These are phyloP conservation scores for Candida yuanshanica DNA, from an alignment of 805 yeast genomes.

Conservation along the genomic window DNA sequence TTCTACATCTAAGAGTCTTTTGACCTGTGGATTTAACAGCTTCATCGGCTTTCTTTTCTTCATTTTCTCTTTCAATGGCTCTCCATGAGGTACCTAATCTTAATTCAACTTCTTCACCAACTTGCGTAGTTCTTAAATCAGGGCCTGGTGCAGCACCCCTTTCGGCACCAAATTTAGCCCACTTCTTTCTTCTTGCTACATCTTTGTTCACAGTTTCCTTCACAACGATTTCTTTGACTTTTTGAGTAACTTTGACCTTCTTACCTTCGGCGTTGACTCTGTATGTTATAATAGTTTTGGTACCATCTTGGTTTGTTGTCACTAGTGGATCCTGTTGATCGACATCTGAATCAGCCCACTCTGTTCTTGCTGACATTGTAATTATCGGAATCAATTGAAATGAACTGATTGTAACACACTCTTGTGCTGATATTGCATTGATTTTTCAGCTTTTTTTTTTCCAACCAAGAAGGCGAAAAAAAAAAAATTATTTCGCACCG, in stretches of 20 bases:
- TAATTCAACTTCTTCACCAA: conserved; percentile 78
- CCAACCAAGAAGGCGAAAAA: neutral
- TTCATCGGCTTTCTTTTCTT: conserved; percentile 43
- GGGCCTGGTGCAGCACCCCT: conserved; percentile 74
- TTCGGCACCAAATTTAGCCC: conserved; percentile 88
- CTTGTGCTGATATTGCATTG: neutral
- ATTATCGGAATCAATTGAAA: neutral
- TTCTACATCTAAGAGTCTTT: conserved; percentile 66
- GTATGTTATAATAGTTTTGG: conserved; percentile 80
- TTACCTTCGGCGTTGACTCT: conserved; percentile 72
- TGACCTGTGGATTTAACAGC: conserved; percentile 41
- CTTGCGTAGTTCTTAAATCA: conserved; percentile 78
- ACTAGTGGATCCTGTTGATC: conserved; percentile 72
- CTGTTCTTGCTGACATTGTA: conserved; percentile 5
- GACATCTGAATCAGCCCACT: conserved; percentile 42
- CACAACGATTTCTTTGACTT: conserved; percentile 67
- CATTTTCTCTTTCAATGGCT: conserved; percentile 68
- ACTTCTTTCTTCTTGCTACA: conserved; percentile 82
- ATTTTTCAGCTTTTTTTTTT: neutral
- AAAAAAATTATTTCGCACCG: neutral
- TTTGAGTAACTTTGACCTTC: conserved; percentile 84
- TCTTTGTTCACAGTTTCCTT: conserved; percentile 78
- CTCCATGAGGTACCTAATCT: conserved; percentile 74
- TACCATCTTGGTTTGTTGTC: conserved; percentile 77
- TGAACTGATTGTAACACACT: neutral